Evolutionary conservation across 1,284 basidiomycete genomes (phyloP).

Genomic region (Somion occarium): DNA sequence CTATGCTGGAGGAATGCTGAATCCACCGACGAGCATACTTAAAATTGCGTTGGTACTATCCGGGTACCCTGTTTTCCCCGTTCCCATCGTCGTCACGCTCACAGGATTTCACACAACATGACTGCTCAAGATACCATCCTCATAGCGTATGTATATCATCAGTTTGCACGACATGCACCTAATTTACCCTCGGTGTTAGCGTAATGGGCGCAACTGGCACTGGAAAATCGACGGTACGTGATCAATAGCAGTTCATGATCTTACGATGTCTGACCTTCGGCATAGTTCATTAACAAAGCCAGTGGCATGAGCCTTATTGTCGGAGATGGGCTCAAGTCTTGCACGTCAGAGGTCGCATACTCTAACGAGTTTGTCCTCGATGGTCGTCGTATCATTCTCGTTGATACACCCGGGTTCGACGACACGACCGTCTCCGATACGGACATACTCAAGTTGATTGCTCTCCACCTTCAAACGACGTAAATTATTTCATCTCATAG

Average conservation of each 20-base stretch:
- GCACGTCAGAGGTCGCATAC: slow-evolving; percentile 18
- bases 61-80: too few relatives aligned
- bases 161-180: too few relatives aligned
- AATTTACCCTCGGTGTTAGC: neutral
- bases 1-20: neutral
- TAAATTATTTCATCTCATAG: too few relatives aligned
- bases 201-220: slow-evolving; percentile 1
- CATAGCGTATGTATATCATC: neutral
- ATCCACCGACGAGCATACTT: neutral
- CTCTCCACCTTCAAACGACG: slow-evolving; percentile 30
- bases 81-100: neutral
- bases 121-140: neutral
- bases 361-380: slow-evolving; percentile 25
- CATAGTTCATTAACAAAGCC: slow-evolving; percentile 16
- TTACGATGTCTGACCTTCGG: neutral
- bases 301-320: slow-evolving; percentile 13
- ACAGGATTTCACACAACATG: neutral
- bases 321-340: slow-evolving; percentile 10
- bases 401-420: slow-evolving; percentile 36
- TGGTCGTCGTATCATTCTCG: slow-evolving; percentile 20
- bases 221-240: neutral
- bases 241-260: neutral
- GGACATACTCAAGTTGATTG: slow-evolving; percentile 27
- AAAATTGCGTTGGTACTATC: too few relatives aligned
- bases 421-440: slow-evolving; percentile 28